Conservation (phyloP, 371 early-diverging fungal species). For the Actinomucor elegans region DNA sequence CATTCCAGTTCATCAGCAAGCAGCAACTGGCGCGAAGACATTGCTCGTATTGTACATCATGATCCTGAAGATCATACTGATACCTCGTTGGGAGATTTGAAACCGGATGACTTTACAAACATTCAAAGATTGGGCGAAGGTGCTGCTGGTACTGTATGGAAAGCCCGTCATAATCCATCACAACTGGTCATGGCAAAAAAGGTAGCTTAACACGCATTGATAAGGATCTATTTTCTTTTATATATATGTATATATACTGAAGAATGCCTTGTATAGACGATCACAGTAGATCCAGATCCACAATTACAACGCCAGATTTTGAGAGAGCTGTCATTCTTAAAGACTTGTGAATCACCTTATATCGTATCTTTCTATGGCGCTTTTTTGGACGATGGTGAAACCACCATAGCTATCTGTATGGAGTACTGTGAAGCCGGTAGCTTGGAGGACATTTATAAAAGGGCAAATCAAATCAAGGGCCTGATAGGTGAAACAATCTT, state of each 20-base stretch:
- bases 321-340: conserved; percentile 86
- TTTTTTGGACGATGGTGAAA: conserved; percentile 83
- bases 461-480: conserved; percentile 58
- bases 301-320: conserved; percentile 79
- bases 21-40: conserved; percentile 35
- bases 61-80: conserved; percentile 20
- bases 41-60: conserved; percentile 35
- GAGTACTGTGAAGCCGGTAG: conserved; percentile 91
- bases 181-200: conserved; percentile 90
- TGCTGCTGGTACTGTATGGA: conserved; percentile 89
- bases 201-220: too few species aligned
- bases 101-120: conserved; percentile 60
- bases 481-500: conserved; percentile 78
- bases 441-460: conserved; percentile 77
- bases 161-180: conserved; percentile 78
- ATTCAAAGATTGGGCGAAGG: conserved; percentile 87
- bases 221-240: too few species aligned
- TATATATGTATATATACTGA: too few species aligned
- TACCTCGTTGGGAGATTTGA: conserved; percentile 25
- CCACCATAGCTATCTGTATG: conserved; percentile 89
- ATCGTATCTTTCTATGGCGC: conserved; percentile 95
- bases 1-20: conserved; percentile 10
- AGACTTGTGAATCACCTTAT: conserved; percentile 85
- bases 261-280: conserved; percentile 45
- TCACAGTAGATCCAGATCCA: conserved; percentile 67